phyloP scores from a whole-genome alignment of 2,329 filamentous ascomycete species.

The Podosphaera leucotricha region DNA sequence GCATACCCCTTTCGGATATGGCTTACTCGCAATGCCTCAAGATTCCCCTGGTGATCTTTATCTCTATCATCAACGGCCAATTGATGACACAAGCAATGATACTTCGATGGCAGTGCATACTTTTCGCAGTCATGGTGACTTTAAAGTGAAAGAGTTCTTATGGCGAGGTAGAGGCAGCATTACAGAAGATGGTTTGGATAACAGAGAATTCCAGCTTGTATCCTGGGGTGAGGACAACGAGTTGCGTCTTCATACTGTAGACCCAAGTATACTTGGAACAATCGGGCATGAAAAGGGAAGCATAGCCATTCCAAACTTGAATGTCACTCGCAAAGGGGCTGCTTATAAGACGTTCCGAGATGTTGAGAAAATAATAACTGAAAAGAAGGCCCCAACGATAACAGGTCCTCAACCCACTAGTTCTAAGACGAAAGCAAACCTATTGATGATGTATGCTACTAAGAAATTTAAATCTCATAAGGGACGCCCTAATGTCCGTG shows the following conservation, averaged over 20 bases:
- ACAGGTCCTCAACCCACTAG: constrained; percentile 30
- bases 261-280: constrained; percentile 35
- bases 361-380: constrained; percentile 33
- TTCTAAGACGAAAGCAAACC: constrained; percentile 25
- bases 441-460: constrained; percentile 7
- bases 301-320: constrained; percentile 37
- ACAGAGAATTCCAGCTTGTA: constrained; percentile 77
- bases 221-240: constrained; percentile 80
- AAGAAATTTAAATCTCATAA: constrained; percentile 8
- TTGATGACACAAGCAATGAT: constrained; percentile 20
- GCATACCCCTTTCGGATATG: constrained; percentile 73
- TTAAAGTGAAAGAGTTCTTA: constrained; percentile 72
- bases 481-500: neutral
- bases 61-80: constrained; percentile 46
- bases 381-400: constrained; percentile 37
- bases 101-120: constrained; percentile 27
- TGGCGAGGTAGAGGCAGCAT: constrained; percentile 58
- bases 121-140: constrained; percentile 33
- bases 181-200: constrained; percentile 43
- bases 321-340: constrained; percentile 61
- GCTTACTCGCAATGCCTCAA: constrained; percentile 77
- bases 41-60: constrained; percentile 67
- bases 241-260: constrained; percentile 53
- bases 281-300: constrained; percentile 54
- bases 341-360: constrained; percentile 68